A percentile compares a stretch with the other conserved stretches of the same genome.
phyloP scores from a whole-genome alignment of 331 rosid genomes.

The Ulmus americana region DNA sequence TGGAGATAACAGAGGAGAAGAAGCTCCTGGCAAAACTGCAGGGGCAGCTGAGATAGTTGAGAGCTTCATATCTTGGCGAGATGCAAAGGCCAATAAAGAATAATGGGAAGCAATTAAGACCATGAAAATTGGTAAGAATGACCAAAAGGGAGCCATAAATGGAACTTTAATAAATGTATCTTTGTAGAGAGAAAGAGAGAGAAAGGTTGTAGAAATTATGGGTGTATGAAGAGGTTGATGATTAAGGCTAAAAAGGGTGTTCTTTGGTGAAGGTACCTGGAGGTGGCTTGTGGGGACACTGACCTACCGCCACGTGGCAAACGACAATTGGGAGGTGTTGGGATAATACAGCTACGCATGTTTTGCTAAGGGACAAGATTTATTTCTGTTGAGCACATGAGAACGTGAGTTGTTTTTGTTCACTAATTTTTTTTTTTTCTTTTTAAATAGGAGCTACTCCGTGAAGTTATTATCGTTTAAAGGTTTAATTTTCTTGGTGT shows the following conservation, averaged over 20 bases:
- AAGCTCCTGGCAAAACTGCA: constrained; percentile 30
- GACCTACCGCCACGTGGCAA: background rate
- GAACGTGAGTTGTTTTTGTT: background rate
- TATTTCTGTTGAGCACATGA: constrained; percentile 15
- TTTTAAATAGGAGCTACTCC: background rate
- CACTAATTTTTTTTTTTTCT: background rate
- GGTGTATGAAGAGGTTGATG: background rate
- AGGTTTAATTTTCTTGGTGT: background rate
- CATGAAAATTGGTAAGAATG: constrained; percentile 15
- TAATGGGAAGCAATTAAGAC: constrained; percentile 14
- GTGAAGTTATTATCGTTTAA: constrained; percentile 7
- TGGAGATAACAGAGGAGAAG: constrained; percentile 25
- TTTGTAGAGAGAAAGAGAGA: background rate
- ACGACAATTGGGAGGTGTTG: background rate
- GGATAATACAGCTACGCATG: constrained; percentile 2
- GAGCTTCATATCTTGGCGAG: constrained; percentile 4
- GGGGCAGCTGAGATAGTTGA: constrained; percentile 52
- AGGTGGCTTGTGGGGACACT: background rate
- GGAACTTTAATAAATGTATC: background rate
- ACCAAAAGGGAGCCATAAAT: constrained; percentile 33
- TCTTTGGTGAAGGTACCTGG: background rate
- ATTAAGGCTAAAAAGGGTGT: background rate
- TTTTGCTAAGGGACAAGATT: constrained; percentile 14
- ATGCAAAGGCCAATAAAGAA: constrained; percentile 20
- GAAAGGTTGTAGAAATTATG: background rate